These are phyloP conservation scores for Phlegmacium glaucopus DNA, from an alignment of 768 basidiomycete species.

Conservation along the genomic window DNA sequence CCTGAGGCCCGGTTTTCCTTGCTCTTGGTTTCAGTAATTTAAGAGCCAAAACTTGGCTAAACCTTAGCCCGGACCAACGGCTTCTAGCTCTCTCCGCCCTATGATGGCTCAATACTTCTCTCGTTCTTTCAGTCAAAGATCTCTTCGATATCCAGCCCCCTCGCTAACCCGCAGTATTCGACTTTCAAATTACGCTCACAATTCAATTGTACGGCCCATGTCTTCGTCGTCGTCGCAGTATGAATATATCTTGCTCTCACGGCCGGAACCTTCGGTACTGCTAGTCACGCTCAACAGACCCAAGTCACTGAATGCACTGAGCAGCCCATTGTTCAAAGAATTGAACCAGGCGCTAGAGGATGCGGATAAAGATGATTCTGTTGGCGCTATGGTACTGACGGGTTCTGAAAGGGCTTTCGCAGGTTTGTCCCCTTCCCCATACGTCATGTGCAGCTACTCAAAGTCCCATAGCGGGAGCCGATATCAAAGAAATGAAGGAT, in stretches of 20 bases:
- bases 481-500: conserved; percentile 99
- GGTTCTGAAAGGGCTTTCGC: conserved; percentile 94
- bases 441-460: background rate
- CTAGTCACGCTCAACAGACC: conserved; percentile 89
- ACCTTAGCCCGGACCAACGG: too few species aligned
- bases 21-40: too few species aligned
- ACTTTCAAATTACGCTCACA: background rate
- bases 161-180: conserved; percentile 5
- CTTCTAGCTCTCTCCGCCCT: background rate
- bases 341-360: conserved; percentile 74
- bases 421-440: conserved; percentile 46
- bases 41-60: too few species aligned
- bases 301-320: conserved; percentile 87
- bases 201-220: conserved; percentile 40
- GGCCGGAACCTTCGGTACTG: conserved; percentile 64
- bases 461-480: conserved; percentile 73
- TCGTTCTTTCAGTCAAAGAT: conserved; percentile 12
- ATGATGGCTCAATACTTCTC: conserved; percentile 18
- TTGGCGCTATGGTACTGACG: conserved; percentile 88
- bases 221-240: conserved; percentile 43
- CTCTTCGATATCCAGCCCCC: conserved; percentile 6
- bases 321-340: conserved; percentile 73
- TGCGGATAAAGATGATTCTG: conserved; percentile 63
- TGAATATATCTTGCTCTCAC: conserved; percentile 65
- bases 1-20: too few species aligned